A percentile compares a stretch with the other conserved stretches of the same genome.
phyloP scores from a whole-genome alignment of 768 basidiomycete species.

The Lactarius sp. region DNA sequence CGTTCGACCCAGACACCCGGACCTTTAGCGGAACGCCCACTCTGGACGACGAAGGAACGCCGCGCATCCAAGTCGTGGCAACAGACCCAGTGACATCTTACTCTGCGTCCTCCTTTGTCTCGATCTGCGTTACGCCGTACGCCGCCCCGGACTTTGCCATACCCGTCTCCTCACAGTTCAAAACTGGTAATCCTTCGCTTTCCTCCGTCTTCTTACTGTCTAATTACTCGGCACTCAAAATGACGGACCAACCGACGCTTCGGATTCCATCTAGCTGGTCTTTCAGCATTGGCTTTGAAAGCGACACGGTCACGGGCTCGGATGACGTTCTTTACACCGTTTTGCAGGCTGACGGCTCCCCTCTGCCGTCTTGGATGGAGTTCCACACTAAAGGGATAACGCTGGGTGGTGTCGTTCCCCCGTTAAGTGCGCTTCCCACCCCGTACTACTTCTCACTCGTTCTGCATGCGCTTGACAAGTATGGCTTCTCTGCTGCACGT shows the following conservation, averaged over 20 bases:
- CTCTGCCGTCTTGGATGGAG: conserved; percentile 67
- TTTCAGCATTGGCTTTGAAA: conserved; percentile 81
- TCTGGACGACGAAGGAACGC: conserved; percentile 55
- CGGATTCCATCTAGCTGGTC: conserved; percentile 81
- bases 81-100: conserved; percentile 43
- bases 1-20: conserved; percentile 54
- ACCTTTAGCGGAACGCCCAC: conserved; percentile 71
- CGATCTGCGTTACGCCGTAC: conserved; percentile 51
- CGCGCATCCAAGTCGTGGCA: conserved; percentile 59
- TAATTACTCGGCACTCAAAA: conserved; percentile 51
- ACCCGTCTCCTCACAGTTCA: conserved; percentile 58
- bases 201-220: conserved; percentile 72
- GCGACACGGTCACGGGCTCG: conserved; percentile 51
- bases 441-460: conserved; percentile 46
- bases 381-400: conserved; percentile 68
- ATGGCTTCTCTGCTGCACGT: conserved; percentile 59
- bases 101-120: conserved; percentile 47
- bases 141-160: conserved; percentile 50
- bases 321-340: conserved; percentile 59
- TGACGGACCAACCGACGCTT: conserved; percentile 45
- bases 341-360: conserved; percentile 58
- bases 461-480: conserved; percentile 66
- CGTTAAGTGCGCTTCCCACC: conserved; percentile 35
- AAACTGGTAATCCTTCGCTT: conserved; percentile 52
- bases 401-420: conserved; percentile 73